Base-by-base conservation (phyloP, 2,329 filamentous ascomycete species). In the Aureobasidium sp. region DNA sequence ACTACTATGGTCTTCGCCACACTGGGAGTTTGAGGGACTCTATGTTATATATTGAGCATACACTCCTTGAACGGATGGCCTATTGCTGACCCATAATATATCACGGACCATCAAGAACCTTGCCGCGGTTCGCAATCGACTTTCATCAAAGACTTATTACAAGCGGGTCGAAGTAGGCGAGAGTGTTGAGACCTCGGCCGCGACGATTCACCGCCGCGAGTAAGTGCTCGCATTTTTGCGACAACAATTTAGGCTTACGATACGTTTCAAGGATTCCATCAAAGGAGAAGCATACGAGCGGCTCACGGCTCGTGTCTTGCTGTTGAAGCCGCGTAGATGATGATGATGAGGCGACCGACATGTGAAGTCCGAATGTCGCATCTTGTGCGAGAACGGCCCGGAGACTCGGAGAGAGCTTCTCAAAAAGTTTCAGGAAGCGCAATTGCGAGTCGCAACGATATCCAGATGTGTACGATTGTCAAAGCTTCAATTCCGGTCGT, bases 401-500 rank as follows among this genome's bases (percentile, higher is more conserved):
- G 40, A 8, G 25, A 43, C 21, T 27, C 40, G 27, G 40, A 8
- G 25, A 43, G n/a, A 23, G 4, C 33, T 55, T 45, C 38, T 45
- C 25, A 15, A 57, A 45, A n/a, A 25, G 53, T 57, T 57, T 57
- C 53, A 57, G 29, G 40, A 57, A 57, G 53, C 53, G 53, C 53
- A 19, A 45, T 23, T 51, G 40, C 29, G 53, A 40, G 25, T 35
- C 27, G 40, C 25, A 40, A 55, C 19, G 47, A 25, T 35, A 37
- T 25, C 31, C 31, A 35, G 31, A 50, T 37, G 13, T 37, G 46
- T 9, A 19, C 15, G 43, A 9, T 27, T 19, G 23, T 38, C 49
- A 37, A 11, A 38, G 49, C 35, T 40, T 15, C 13, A 43, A n/a
- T 40, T 13, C 53, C 53, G 53, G 19, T 55, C 51, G 40, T 33